Percentiles rank a stretch among this genome's conserved stretches.
These are phyloP conservation scores for Zasmidium citrigriseum DNA, from an alignment of 2,329 filamentous ascomycete species.

Conservation along the genomic window DNA sequence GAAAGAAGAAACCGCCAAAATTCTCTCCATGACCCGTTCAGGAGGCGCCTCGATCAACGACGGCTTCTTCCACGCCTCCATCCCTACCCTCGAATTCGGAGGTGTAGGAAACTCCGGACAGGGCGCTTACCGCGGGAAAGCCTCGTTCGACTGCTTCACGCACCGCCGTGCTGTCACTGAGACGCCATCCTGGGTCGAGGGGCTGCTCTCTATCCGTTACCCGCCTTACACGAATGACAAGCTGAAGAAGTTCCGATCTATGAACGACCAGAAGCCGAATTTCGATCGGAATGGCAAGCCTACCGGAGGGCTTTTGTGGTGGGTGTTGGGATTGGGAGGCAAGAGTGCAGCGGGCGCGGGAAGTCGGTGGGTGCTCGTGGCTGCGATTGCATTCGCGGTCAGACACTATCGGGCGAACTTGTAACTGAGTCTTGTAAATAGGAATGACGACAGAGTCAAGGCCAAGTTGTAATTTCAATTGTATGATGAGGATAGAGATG, in stretches of 20 bases:
- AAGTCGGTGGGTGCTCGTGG: constrained; percentile 32
- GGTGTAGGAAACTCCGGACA: constrained; percentile 78
- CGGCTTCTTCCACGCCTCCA: constrained; percentile 68
- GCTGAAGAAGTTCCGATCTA: constrained; percentile 51
- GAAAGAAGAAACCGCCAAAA: constrained; percentile 72
- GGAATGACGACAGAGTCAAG: constrained; percentile 5
- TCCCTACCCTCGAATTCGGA: constrained; percentile 75
- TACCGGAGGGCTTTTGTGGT: constrained; percentile 33
- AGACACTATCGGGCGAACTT: constrained; percentile 17
- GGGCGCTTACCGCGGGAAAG: constrained; percentile 75
- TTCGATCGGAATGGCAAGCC: constrained; percentile 59
- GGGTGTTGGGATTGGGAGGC: constrained; percentile 32
- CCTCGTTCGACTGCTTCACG: constrained; percentile 69
- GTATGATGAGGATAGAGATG: no score
- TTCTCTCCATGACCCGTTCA: constrained; percentile 51
- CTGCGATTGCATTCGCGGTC: constrained; percentile 21
- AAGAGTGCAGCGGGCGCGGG: constrained; percentile 28
- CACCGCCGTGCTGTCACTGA: constrained; percentile 62
- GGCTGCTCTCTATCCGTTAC: constrained; percentile 66
- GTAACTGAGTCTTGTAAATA: constrained; percentile 1
- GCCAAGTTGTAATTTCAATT: constrained; percentile 10
- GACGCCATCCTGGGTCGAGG: constrained; percentile 69
- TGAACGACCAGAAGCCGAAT: constrained; percentile 56
- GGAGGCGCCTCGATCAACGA: constrained; percentile 55
- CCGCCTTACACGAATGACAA: constrained; percentile 60